A percentile compares a stretch with the other conserved stretches of the same genome.
phyloP scores from a whole-genome alignment of 179 eudicot genomes.

The Carnegiea gigantea region DNA sequence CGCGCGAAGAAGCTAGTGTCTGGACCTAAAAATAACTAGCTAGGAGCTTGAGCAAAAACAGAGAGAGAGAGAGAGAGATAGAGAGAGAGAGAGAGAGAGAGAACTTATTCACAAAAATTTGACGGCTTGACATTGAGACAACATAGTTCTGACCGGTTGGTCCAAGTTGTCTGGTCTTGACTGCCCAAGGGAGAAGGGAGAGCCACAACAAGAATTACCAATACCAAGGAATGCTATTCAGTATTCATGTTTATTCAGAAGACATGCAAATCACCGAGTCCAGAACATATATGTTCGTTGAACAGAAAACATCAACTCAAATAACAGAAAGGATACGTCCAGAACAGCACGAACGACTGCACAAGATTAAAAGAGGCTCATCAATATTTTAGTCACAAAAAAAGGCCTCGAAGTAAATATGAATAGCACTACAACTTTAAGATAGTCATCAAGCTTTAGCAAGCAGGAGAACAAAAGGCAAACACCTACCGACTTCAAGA shows the following conservation, averaged over 20 bases:
- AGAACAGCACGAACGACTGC: constrained; percentile 99
- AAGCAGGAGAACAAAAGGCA: background rate
- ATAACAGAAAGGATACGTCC: constrained; percentile 85
- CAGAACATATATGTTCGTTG: background rate
- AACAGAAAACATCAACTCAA: background rate
- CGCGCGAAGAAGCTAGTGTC: background rate
- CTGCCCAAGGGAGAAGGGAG: background rate
- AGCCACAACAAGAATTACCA: background rate
- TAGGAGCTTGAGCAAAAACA: background rate
- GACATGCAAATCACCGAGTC: background rate
- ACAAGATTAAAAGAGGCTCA: constrained; percentile 32
- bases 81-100: too few species aligned
- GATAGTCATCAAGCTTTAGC: background rate
- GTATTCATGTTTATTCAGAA: background rate
- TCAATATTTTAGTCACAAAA: constrained; percentile 12
- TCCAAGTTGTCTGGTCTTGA: background rate
- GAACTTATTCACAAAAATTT: too few species aligned
- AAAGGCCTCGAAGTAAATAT: background rate
- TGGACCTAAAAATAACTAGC: background rate
- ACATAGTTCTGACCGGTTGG: background rate
- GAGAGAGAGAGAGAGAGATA: too few species aligned
- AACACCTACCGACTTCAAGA: background rate
- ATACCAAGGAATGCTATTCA: background rate
- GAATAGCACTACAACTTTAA: background rate
- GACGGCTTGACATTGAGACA: too few species aligned